phyloP scores from a whole-genome alignment of 225 moss, liverwort and hornwort species.

The Thuidium tamariscinum region DNA sequence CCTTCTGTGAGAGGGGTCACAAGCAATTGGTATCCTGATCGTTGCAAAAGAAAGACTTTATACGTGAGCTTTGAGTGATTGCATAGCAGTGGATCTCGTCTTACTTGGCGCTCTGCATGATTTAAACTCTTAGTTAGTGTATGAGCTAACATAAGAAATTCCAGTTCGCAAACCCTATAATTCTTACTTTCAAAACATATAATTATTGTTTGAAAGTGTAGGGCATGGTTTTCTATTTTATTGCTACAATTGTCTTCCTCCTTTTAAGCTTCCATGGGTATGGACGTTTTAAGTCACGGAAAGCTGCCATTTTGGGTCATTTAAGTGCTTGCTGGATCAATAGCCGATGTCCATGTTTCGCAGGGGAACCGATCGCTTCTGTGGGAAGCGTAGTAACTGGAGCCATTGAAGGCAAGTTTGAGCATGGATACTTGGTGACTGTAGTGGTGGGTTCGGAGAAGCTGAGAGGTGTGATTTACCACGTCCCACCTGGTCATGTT shows the following conservation, averaged over 20 bases:
- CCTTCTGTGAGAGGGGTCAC: not conserved
- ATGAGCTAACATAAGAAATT: not conserved
- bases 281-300: not conserved
- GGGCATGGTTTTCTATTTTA: not conserved
- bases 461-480: conserved; percentile 69
- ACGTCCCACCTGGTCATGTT: conserved; percentile 39
- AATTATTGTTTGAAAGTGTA: not conserved
- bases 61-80: not conserved
- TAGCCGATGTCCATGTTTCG: not conserved
- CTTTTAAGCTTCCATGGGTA: not conserved
- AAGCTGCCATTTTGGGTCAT: not conserved
- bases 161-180: too few species aligned
- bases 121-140: not conserved
- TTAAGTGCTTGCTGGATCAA: not conserved
- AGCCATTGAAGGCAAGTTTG: conserved; percentile 75
- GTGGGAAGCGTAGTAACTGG: conserved; percentile 55
- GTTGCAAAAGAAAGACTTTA: not conserved
- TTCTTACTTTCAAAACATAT: not conserved
- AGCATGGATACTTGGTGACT: conserved; percentile 73
- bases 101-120: not conserved
- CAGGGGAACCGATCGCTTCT: conserved; percentile 10
- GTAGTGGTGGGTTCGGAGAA: conserved; percentile 68
- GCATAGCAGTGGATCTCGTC: not conserved
- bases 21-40: not conserved
- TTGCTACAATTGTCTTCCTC: not conserved